These are phyloP conservation scores for Cavenderia fasciculata DNA, from an alignment of 78 protist genomes.

Conservation along the genomic window DNA sequence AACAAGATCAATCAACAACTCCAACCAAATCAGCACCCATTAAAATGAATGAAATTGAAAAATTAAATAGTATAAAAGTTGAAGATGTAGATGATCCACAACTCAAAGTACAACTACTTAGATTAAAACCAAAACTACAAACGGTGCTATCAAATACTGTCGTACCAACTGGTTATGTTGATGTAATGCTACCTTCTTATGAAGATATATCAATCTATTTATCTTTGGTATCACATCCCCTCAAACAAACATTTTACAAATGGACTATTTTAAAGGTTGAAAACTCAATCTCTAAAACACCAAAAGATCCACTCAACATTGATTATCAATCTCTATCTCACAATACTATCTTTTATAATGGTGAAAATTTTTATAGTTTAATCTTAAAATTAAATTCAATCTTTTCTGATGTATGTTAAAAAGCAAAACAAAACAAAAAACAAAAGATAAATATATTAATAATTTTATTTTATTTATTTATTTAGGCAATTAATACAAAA, in stretches of 20 bases:
- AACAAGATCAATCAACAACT: not conserved
- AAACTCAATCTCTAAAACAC: too few relatives aligned
- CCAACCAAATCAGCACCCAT: not conserved
- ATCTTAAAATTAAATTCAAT: not conserved
- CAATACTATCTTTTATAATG: not conserved
- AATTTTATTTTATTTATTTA: too few relatives aligned
- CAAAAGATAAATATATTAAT: too few relatives aligned
- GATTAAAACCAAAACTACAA: not conserved
- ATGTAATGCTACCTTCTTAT: not conserved
- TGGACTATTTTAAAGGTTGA: conserved; percentile 17
- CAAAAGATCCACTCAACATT: too few relatives aligned
- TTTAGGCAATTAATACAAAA: not conserved
- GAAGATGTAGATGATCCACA: not conserved
- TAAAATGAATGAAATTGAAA: not conserved
- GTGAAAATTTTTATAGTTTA: not conserved
- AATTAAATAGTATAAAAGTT: not conserved
- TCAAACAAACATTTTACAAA: not conserved
- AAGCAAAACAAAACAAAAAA: too few relatives aligned
- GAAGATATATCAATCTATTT: conserved; percentile 32
- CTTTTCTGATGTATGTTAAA: too few relatives aligned
- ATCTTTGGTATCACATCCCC: not conserved
- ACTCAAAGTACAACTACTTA: not conserved
- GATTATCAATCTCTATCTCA: too few relatives aligned
- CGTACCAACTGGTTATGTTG: not conserved
- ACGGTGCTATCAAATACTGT: not conserved